Conservation (phyloP, 495 filamentous ascomycete species). For the Neurospora sp. region DNA sequence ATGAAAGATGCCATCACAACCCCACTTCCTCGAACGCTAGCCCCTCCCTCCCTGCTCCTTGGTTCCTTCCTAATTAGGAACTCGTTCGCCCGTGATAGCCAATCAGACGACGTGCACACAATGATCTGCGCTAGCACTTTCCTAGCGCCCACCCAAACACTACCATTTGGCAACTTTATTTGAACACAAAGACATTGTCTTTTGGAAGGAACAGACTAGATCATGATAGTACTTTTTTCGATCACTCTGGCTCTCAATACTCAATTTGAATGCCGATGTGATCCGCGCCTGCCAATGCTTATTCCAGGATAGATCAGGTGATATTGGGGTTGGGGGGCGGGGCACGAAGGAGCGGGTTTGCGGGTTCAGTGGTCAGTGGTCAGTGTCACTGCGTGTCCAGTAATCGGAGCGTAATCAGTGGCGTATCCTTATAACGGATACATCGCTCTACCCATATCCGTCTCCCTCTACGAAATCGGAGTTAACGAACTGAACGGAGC, state of each 20-base stretch:
- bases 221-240: not conserved
- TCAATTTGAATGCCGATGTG: too few species aligned
- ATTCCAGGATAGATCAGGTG: not conserved
- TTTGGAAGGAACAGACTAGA: not conserved
- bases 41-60: not conserved
- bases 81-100: conserved; percentile 4
- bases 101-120: not conserved
- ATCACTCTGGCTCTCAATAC: too few species aligned
- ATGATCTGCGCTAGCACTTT: not conserved
- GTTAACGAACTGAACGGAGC: not conserved
- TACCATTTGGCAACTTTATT: not conserved
- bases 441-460: not conserved
- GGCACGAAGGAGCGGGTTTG: not conserved
- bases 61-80: conserved; percentile 21
- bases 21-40: not conserved
- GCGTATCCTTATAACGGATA: not conserved
- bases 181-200: not conserved
- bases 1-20: not conserved
- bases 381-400: too few species aligned
- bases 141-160: not conserved
- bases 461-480: not conserved
- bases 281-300: not conserved
- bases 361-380: not conserved
- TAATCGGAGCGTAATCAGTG: too few species aligned
- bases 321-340: not conserved